phyloP scores from a whole-genome alignment of 2,329 filamentous ascomycete genomes.

The Venturia pyrina region DNA sequence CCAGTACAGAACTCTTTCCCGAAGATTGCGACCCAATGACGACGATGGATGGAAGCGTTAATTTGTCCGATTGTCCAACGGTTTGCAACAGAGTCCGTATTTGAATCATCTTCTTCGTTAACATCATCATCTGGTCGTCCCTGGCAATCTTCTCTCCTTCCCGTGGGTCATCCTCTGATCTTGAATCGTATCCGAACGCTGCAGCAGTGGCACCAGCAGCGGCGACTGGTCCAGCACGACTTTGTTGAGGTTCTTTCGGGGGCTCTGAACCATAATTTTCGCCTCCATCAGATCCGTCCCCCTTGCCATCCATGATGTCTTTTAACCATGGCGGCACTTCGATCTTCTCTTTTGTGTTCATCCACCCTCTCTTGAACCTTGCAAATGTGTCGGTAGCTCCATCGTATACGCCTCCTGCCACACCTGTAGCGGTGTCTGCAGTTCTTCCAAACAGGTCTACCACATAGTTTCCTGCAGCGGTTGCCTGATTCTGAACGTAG shows the following conservation, averaged over 20 bases:
- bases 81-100: conserved; percentile 85
- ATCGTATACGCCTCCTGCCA: conserved; percentile 60
- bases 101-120: conserved; percentile 99
- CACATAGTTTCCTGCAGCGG: conserved; percentile 67
- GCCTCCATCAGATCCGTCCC: conserved; percentile 21
- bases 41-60: conserved; percentile 93
- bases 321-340: conserved; percentile 69
- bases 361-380: conserved; percentile 72
- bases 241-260: conserved; percentile 42
- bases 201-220: conserved; percentile 60
- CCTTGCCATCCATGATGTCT: conserved; percentile 47
- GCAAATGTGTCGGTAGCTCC: conserved; percentile 65
- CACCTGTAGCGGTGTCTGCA: conserved; percentile 56
- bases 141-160: conserved; percentile 57
- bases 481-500: conserved; percentile 93
- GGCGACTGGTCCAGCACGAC: conserved; percentile 37
- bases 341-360: conserved; percentile 68
- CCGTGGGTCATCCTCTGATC: conserved; percentile 51
- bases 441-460: conserved; percentile 66
- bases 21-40: conserved; percentile 98
- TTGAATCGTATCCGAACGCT: conserved; percentile 68
- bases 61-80: conserved; percentile 79
- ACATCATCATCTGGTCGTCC: conserved; percentile 98
- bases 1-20: conserved; percentile 92
- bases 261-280: conserved; percentile 25